Evolutionary conservation across 108 stramenopile species (phyloP).

Genomic region (Epithemia pelagica): DNA sequence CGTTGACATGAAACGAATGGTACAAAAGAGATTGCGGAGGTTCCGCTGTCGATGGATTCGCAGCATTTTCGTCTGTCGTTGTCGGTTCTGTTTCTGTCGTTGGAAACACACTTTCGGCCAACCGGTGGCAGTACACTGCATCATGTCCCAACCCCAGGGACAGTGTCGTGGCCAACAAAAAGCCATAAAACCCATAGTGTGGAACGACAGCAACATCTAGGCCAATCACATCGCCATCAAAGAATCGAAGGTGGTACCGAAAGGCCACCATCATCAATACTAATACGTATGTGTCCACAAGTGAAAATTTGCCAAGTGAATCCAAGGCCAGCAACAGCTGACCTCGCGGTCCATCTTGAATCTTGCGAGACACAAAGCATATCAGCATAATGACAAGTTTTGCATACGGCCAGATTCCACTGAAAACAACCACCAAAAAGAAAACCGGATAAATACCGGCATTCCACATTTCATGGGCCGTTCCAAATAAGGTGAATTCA

Average conservation of each 20-base stretch:
- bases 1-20: conserved; percentile 22
- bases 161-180: conserved; percentile 77
- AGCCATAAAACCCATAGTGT: conserved; percentile 78
- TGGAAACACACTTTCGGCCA: neutral
- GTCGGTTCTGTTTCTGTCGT: too few relatives aligned
- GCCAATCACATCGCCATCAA: conserved; percentile 22
- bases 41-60: neutral
- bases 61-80: neutral
- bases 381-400: conserved; percentile 75
- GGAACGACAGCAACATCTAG: conserved; percentile 72
- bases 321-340: conserved; percentile 70
- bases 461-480: conserved; percentile 67
- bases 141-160: conserved; percentile 75
- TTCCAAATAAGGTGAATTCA: conserved; percentile 67
- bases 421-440: conserved; percentile 74
- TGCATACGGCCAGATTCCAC: conserved; percentile 89
- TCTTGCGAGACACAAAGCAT: conserved; percentile 48
- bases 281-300: conserved; percentile 91
- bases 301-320: conserved; percentile 81
- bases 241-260: conserved; percentile 53
- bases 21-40: conserved; percentile 8
- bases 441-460: conserved; percentile 85
- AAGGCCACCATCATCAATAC: conserved; percentile 90
- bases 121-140: conserved; percentile 75
- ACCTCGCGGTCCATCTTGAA: conserved; percentile 34